Evolutionary conservation across 257 asterid species (phyloP).

Genomic region (Scutellaria barbata): DNA sequence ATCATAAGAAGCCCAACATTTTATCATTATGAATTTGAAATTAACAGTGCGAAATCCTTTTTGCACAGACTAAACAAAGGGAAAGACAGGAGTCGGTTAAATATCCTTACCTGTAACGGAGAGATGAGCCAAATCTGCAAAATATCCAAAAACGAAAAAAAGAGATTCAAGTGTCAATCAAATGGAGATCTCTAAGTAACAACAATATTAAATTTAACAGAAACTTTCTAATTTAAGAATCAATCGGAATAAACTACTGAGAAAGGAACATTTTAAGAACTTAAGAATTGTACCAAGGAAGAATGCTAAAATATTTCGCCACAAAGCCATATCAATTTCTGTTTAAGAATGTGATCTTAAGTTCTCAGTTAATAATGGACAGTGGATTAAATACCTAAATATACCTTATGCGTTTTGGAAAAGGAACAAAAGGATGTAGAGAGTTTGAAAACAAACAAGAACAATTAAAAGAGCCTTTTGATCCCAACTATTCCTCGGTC

Average conservation of each 20-base stretch:
- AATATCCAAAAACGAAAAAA: not conserved
- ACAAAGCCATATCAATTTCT: not conserved
- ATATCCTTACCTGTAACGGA: conserved; percentile 64
- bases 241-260: not conserved
- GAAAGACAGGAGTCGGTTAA: not conserved
- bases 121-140: conserved; percentile 88
- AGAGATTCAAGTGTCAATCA: conserved; percentile 19
- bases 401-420: not conserved
- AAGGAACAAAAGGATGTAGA: not conserved
- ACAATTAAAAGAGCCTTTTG: not conserved
- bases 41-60: not conserved
- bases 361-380: not conserved
- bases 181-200: conserved; percentile 14
- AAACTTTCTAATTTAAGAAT: not conserved
- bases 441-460: not conserved
- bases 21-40: not conserved
- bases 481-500: not conserved
- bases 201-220: not conserved
- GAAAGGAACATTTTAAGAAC: not conserved
- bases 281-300: not conserved
- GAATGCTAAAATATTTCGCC: not conserved
- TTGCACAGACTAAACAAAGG: not conserved
- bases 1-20: not conserved
- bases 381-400: too few relatives aligned
- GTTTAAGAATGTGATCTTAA: not conserved